Conservation (phyloP, 2,329 filamentous ascomycete species). For the Fonsecaea pedrosoi region DNA sequence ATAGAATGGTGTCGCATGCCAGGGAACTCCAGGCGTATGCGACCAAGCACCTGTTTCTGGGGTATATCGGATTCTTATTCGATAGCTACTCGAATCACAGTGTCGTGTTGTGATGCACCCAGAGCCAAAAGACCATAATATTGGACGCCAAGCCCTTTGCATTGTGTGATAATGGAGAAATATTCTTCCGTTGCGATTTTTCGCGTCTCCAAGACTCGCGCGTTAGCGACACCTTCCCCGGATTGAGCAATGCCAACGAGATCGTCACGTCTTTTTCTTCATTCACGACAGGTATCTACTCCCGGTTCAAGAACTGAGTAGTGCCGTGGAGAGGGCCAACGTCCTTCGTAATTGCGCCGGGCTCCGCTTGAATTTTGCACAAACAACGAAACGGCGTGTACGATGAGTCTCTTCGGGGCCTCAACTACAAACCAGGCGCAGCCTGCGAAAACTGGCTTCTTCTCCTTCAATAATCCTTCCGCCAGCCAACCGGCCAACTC, state of each 20-base stretch:
- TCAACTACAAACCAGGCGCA: conserved; percentile 29
- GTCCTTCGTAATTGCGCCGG: conserved; percentile 1
- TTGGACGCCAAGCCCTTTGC: not conserved
- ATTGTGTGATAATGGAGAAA: not conserved
- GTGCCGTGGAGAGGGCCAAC: not conserved
- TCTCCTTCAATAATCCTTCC: conserved; percentile 28
- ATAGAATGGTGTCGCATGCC: not conserved
- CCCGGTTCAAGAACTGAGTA: not conserved
- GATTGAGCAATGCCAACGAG: not conserved
- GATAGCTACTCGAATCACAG: not conserved
- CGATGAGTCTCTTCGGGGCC: conserved; percentile 29
- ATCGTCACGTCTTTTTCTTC: not conserved
- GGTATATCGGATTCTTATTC: not conserved
- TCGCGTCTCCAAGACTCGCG: conserved; percentile 11
- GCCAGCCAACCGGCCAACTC: conserved; percentile 20
- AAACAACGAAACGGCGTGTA: not conserved
- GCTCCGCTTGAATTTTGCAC: not conserved
- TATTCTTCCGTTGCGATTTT: conserved; percentile 1
- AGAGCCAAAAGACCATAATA: not conserved
- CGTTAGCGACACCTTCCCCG: conserved; percentile 12
- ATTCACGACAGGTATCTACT: not conserved
- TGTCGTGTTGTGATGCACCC: not conserved
- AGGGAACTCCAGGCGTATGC: not conserved
- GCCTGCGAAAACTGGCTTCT: conserved; percentile 24
- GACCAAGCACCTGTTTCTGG: not conserved